phyloP scores from a whole-genome alignment of 805 yeast species.

The Priceomyces castillae region DNA sequence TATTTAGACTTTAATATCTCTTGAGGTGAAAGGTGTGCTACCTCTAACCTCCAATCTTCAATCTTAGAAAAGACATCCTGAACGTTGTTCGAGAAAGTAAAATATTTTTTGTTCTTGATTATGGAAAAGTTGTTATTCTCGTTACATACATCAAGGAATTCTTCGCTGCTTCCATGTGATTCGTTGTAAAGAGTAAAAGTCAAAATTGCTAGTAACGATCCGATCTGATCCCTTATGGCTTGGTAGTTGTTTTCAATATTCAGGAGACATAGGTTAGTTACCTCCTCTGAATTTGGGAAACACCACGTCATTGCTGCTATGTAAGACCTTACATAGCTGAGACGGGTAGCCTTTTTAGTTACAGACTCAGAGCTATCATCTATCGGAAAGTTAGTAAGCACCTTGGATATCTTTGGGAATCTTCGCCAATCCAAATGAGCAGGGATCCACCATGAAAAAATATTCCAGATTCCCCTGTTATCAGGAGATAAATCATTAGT shows the following conservation, averaged over 20 bases:
- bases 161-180: slow-evolving; percentile 35
- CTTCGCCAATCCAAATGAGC: slow-evolving; percentile 66
- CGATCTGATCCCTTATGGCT: slow-evolving; percentile 67
- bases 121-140: slow-evolving; percentile 10
- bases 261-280: slow-evolving; percentile 42
- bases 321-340: slow-evolving; percentile 52
- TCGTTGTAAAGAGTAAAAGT: slow-evolving; percentile 43
- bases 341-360: slow-evolving; percentile 58
- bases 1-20: slow-evolving; percentile 59
- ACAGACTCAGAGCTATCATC: slow-evolving; percentile 58
- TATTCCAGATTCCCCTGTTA: slow-evolving; percentile 68
- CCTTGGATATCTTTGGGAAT: slow-evolving; percentile 48
- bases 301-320: slow-evolving; percentile 54
- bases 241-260: slow-evolving; percentile 66
- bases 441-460: slow-evolving; percentile 73
- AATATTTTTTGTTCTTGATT: background rate
- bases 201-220: slow-evolving; percentile 52
- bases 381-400: slow-evolving; percentile 46
- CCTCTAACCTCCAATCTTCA: slow-evolving; percentile 39
- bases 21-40: slow-evolving; percentile 45
- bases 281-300: slow-evolving; percentile 46
- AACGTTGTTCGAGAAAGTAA: slow-evolving; percentile 33
- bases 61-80: slow-evolving; percentile 44
- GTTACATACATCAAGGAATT: slow-evolving; percentile 40
- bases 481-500: slow-evolving; percentile 69